These are phyloP conservation scores for Amaranthus tricolor DNA, from an alignment of 179 eudicot species.

Conservation along the genomic window DNA sequence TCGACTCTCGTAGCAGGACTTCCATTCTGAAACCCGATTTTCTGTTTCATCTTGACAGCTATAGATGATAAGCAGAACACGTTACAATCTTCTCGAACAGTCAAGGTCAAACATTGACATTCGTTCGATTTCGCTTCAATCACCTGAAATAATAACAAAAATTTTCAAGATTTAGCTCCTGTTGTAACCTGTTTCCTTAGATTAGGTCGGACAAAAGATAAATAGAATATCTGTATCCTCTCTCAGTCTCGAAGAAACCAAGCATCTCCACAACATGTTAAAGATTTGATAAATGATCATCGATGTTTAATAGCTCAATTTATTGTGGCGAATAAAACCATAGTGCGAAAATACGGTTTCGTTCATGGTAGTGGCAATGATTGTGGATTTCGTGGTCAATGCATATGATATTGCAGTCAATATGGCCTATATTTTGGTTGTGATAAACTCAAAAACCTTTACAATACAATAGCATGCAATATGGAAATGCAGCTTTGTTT, in stretches of 20 bases:
- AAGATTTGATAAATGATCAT: neutral
- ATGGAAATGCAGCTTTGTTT: too few relatives aligned
- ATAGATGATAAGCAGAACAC: slow-evolving; percentile 24
- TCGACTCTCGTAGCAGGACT: slow-evolving; percentile 18
- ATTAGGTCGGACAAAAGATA: neutral
- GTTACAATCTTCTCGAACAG: slow-evolving; percentile 20
- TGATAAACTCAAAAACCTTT: too few relatives aligned
- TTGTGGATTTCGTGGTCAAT: too few relatives aligned
- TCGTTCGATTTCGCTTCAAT: slow-evolving; percentile 38
- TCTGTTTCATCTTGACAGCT: slow-evolving; percentile 18
- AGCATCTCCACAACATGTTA: neutral
- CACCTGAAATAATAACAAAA: slow-evolving; percentile 38
- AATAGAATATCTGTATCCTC: neutral
- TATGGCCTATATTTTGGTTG: too few relatives aligned
- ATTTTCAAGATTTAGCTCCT: neutral
- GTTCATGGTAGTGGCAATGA: too few relatives aligned
- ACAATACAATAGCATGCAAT: too few relatives aligned
- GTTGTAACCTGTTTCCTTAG: neutral
- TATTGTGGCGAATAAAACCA: neutral
- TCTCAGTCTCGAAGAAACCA: neutral
- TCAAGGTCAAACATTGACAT: slow-evolving; percentile 37
- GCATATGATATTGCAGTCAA: too few relatives aligned
- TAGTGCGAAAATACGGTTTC: neutral
- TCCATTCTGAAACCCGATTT: slow-evolving; percentile 6
- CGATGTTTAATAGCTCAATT: neutral